Conservation (phyloP, 495 filamentous ascomycete species). For the Daldinia caldariorum region DNA sequence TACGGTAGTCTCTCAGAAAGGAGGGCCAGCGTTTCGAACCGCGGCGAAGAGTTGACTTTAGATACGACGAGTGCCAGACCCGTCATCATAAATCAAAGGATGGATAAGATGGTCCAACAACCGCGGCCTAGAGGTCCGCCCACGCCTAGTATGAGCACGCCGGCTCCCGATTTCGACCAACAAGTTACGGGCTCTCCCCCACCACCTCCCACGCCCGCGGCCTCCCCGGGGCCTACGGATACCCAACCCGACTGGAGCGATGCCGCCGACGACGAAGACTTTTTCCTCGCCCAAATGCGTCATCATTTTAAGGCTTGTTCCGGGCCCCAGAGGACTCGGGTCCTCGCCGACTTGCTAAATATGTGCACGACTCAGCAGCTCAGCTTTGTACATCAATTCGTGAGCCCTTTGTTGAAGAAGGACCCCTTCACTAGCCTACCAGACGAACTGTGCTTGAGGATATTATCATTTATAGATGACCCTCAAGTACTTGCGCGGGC, state of each 20-base stretch:
- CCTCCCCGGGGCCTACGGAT: constrained; percentile 64
- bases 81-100: constrained; percentile 48
- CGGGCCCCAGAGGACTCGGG: constrained; percentile 62
- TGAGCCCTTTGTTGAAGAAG: constrained; percentile 91
- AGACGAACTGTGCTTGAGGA: constrained; percentile 88
- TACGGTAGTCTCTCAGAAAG: constrained; percentile 58
- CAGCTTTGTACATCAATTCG: constrained; percentile 93
- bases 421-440: constrained; percentile 91
- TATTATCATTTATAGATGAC: constrained; percentile 94
- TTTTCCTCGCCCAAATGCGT: constrained; percentile 59
- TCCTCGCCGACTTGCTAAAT: constrained; percentile 86
- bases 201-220: constrained; percentile 65
- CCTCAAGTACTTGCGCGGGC: constrained; percentile 89
- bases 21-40: constrained; percentile 53
- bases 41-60: constrained; percentile 54
- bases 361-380: constrained; percentile 93
- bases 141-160: constrained; percentile 66
- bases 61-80: constrained; percentile 51
- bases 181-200: constrained; percentile 63
- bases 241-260: constrained; percentile 63
- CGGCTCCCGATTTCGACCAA: constrained; percentile 65
- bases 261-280: constrained; percentile 62
- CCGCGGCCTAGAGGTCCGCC: constrained; percentile 61
- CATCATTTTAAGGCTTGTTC: constrained; percentile 62
- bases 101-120: constrained; percentile 61